phyloP scores from a whole-genome alignment of 1,284 basidiomycete genomes.

The Paramarasmius palmivorus region DNA sequence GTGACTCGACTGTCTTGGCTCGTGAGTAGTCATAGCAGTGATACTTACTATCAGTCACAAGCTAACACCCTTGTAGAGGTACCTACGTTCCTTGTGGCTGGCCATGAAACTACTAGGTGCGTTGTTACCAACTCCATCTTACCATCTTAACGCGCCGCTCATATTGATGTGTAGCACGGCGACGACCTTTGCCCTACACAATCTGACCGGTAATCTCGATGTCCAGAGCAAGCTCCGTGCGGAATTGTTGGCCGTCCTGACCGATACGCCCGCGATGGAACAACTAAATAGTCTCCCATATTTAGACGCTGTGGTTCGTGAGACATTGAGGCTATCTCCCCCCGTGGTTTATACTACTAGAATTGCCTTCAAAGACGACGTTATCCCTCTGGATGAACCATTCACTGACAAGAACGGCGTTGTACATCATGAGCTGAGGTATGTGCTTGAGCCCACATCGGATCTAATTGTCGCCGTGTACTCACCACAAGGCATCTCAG shows the following conservation, averaged over 20 bases:
- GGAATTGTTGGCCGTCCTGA: constrained; percentile 55
- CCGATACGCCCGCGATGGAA: constrained; percentile 60
- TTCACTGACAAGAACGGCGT: constrained; percentile 38
- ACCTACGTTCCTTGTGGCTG: constrained; percentile 63
- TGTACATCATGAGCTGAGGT: constrained; percentile 31
- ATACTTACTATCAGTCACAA: no score
- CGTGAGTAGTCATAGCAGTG: no score
- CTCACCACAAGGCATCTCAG: constrained; percentile 31
- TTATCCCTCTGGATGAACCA: constrained; percentile 54
- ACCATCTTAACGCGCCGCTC: no score
- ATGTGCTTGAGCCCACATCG: constrained; percentile 6
- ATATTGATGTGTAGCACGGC: no score
- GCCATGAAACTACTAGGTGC: constrained; percentile 70
- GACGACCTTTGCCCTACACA: constrained; percentile 25
- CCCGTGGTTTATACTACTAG: constrained; percentile 60
- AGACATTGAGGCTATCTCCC: constrained; percentile 64
- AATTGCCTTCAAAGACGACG: constrained; percentile 49
- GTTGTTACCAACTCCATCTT: no score
- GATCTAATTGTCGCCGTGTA: neutral
- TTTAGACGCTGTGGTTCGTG: constrained; percentile 66
- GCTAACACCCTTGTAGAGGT: constrained; percentile 38
- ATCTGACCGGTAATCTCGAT: constrained; percentile 40
- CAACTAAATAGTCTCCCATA: constrained; percentile 58
- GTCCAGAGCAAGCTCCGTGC: constrained; percentile 68
- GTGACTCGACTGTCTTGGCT: constrained; percentile 73